Base-by-base conservation (phyloP, 2,329 filamentous ascomycete genomes). In the Fusarium falciforme region DNA sequence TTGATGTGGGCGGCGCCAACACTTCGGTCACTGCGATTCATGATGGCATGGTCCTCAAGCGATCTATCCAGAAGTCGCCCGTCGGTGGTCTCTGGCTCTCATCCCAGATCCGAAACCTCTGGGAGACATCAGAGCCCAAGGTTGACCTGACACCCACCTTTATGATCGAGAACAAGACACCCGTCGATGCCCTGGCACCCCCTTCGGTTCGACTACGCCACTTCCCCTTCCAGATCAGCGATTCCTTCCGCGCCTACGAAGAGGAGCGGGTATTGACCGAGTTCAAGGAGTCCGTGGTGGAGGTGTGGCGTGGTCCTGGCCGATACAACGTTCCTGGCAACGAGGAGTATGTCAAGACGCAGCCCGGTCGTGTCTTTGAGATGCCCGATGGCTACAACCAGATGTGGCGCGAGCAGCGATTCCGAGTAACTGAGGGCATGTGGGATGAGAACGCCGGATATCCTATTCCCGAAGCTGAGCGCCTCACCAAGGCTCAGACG, bases 331-430 rank as follows among this genome's bases (percentile, higher is more conserved):
- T 82, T 75, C 89, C 85, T 25, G 91, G 92, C 40, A 97, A 96
- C 80, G 91, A 96, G 80, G 95, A 98, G 47, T 87, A 91, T 57
- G 92, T 92, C 67, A 92, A 90, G 81, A 88, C 85, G 52, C 91
- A 92, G 73, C 94, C 94, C 1, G 94, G 94, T 44, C 92, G 94
- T 61, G 93, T 96, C 12, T 99, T 98, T 79, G 96, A 99, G 86
- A 96, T 99, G 89, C 96, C 96, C 11, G 94, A 98, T 80, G 96
- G 96, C 60, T 95, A 93, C 85, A 99, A 98, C 86, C 94, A 97
- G 82, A 93, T 98, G 84, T 99, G 98, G 87, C 93, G 94, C 71
- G 89, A 92, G 65, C 95, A 98, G 82, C 92, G 96, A 60, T 98
- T 93, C 88, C 91, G 91, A 76, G 93, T 94, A 12, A 92, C 93